Evolutionary conservation across 495 filamentous ascomycete species (phyloP).

Genomic region (Polyplosphaeria fusca): DNA sequence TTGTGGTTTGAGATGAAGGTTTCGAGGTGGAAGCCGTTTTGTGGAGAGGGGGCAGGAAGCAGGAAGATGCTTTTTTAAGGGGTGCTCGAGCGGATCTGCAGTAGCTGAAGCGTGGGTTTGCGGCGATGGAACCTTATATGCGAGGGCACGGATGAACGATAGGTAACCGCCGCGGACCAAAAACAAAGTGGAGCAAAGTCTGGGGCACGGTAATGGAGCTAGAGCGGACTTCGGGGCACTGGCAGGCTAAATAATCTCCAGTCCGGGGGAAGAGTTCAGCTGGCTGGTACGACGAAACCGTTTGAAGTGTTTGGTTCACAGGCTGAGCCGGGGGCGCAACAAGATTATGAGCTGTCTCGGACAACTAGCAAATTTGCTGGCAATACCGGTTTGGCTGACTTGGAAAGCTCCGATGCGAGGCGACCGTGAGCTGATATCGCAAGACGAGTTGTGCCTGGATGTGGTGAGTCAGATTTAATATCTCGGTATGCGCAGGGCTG

Average conservation of each 20-base stretch:
- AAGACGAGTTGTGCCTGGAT: slow-evolving; percentile 6
- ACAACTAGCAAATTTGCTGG: slow-evolving; percentile 27
- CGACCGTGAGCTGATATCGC: slow-evolving; percentile 17
- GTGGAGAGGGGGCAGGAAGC: too few species aligned
- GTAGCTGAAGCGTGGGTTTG: too few species aligned
- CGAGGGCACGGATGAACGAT: neutral
- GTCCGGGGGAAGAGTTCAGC: neutral
- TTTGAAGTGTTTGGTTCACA: neutral
- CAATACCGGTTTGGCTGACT: slow-evolving; percentile 28
- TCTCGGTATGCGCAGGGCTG: slow-evolving; percentile 15
- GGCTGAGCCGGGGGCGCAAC: neutral
- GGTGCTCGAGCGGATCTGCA: too few species aligned
- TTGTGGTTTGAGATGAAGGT: neutral
- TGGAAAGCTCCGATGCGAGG: slow-evolving; percentile 7
- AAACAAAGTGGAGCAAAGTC: slow-evolving; percentile 10
- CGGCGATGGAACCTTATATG: neutral
- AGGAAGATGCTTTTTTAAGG: too few species aligned
- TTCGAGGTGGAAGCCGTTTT: too few species aligned
- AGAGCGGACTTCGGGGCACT: slow-evolving; percentile 14
- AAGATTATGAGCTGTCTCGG: slow-evolving; percentile 28
- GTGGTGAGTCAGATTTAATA: slow-evolving; percentile 33
- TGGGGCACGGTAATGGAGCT: slow-evolving; percentile 15
- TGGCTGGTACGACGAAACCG: neutral
- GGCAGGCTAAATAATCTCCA: neutral
- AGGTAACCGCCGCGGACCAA: slow-evolving; percentile 7